Evolutionary conservation across 352 stramenopile genomes (phyloP), one percentile per base, ranked within the genome.

Genomic region (Globisporangium recalcitrans): DNA sequence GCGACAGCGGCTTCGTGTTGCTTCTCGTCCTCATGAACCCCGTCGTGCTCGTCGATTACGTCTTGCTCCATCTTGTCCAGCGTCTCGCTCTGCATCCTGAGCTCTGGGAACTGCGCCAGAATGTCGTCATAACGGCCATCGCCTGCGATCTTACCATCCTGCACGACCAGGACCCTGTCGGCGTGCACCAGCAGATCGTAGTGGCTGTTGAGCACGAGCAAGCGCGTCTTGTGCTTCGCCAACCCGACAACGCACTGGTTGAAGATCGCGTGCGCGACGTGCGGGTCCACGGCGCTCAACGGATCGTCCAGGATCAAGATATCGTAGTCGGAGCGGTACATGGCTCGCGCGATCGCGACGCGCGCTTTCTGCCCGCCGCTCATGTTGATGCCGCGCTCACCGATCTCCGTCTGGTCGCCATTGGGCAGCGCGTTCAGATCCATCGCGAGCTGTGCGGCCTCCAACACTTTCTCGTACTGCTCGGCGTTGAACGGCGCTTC

Each of bases 251-350:
- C 84, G 52, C 90, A 96, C 26, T 98, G 64, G 4, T 84, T 63
- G 63, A 98, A 98, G 9, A 99, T 71, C 52, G 96, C 84, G 63
- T 95, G 90, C 0, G 88, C 95, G 11, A 99, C 96, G 67, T 99
- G 93, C 22, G 87, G 82, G 63, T 99, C 97, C 5, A 99, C 87
- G 16, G 96, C 96, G 63, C 81, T 91, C 7, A 99, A 63, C 14
- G 91, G 85, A 62, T 99, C 96, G 64, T 99, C 97, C 13, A 99
- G 71, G 27, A 99, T 68, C 62, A 96, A 82, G 21, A 98, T 69
- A 63, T 99, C 93, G 1, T 82, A 80, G 22, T 79, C 64, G 9
- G 82, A 57, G 82, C 60, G 77, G 71, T 98, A 98, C 49, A 98
- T 86, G 0, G 85, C 91, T 6, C 97, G 73, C 6, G 96, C 96